phyloP scores from a whole-genome alignment of 345 rosid species.

The Salix koriyanagi region DNA sequence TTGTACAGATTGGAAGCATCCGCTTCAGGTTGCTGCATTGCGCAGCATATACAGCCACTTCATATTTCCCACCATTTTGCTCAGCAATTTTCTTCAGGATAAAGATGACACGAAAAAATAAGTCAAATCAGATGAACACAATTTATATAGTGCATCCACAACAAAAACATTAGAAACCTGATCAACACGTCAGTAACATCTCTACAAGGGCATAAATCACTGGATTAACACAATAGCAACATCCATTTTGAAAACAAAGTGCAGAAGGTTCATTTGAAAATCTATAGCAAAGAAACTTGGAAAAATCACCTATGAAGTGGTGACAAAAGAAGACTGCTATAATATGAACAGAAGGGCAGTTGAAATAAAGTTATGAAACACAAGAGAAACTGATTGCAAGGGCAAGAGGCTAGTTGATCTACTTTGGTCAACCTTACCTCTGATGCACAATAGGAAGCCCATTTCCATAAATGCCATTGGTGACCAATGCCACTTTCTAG shows the following conservation, averaged over 20 bases:
- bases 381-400: not conserved
- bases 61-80: slow-evolving; percentile 76
- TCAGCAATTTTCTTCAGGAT: slow-evolving; percentile 77
- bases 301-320: not conserved
- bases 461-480: slow-evolving; percentile 89
- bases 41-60: slow-evolving; percentile 80
- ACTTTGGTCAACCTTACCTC: slow-evolving; percentile 47
- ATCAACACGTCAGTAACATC: not conserved
- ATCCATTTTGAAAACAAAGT: not conserved
- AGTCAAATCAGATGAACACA: slow-evolving; percentile 6
- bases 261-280: slow-evolving; percentile 5
- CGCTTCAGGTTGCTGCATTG: slow-evolving; percentile 88
- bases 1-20: slow-evolving; percentile 80
- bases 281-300: not conserved
- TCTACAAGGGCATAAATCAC: not conserved
- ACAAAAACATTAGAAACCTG: not conserved
- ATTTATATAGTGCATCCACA: not conserved
- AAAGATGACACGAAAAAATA: slow-evolving; percentile 10
- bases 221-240: not conserved
- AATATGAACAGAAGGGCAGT: not conserved
- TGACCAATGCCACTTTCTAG: slow-evolving; percentile 86
- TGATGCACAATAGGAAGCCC: slow-evolving; percentile 94
- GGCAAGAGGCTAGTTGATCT: not conserved
- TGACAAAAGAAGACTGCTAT: not conserved
- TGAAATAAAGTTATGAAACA: not conserved